phyloP scores from a whole-genome alignment of 2,329 filamentous ascomycete genomes.

The Colletotrichum chlorophyti region DNA sequence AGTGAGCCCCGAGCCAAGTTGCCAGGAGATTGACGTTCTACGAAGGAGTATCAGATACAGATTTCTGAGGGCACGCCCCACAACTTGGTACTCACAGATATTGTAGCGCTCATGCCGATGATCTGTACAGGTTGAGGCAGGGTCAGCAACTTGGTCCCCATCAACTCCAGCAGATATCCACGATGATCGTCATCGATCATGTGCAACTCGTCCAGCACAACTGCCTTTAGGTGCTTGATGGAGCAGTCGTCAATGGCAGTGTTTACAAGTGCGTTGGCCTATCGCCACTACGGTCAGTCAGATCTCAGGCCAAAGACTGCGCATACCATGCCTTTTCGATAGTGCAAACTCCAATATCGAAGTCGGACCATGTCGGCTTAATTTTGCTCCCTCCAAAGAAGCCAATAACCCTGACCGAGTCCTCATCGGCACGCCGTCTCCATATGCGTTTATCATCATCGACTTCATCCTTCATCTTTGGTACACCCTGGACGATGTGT shows the following conservation, averaged over 20 bases:
- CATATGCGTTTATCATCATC: constrained; percentile 51
- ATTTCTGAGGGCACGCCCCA: neutral
- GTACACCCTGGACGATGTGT: constrained; percentile 67
- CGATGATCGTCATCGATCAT: constrained; percentile 81
- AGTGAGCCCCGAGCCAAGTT: constrained; percentile 73
- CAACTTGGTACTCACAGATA: constrained; percentile 60
- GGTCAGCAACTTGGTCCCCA: constrained; percentile 76
- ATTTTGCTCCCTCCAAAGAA: constrained; percentile 79
- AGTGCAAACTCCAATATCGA: constrained; percentile 80
- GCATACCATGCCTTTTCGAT: constrained; percentile 69
- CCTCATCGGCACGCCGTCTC: constrained; percentile 62
- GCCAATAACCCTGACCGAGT: constrained; percentile 69
- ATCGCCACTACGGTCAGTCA: constrained; percentile 3
- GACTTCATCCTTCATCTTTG: constrained; percentile 44
- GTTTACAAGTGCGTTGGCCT: constrained; percentile 80
- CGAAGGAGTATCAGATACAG: neutral
- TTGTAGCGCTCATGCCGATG: constrained; percentile 80
- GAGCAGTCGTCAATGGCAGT: constrained; percentile 74
- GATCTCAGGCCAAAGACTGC: neutral
- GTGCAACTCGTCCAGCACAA: constrained; percentile 81
- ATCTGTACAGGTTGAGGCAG: constrained; percentile 73
- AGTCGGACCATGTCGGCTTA: constrained; percentile 72
- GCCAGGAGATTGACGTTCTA: constrained; percentile 75
- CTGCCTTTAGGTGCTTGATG: constrained; percentile 67
- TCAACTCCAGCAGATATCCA: constrained; percentile 77